Conservation (phyloP, 1,284 basidiomycete species). For the Ceratorhiza oryzae-sativae region DNA sequence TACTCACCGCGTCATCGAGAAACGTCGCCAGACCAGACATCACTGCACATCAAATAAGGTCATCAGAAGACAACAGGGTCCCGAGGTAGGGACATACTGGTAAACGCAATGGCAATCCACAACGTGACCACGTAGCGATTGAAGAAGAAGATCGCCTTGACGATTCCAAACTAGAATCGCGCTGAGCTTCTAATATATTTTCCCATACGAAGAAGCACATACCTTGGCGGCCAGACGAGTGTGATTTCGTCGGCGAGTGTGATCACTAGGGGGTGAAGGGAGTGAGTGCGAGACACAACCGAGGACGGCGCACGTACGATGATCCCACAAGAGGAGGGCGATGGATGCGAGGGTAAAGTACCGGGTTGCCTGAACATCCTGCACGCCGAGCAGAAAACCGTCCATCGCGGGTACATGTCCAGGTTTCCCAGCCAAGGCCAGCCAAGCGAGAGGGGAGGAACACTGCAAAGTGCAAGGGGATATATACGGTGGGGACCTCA, state of each 20-base stretch:
- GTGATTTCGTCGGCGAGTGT: conserved; percentile 16
- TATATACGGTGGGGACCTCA: too few species aligned
- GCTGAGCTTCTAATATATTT: not conserved
- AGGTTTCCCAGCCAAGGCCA: too few species aligned
- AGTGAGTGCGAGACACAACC: too few species aligned
- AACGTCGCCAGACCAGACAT: conserved; percentile 1
- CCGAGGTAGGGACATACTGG: conserved; percentile 2
- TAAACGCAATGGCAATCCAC: not conserved
- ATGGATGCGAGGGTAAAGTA: conserved; percentile 12
- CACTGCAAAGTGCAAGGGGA: too few species aligned
- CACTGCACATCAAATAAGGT: not conserved
- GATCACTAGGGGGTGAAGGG: not conserved
- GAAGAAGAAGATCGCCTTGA: conserved; percentile 21
- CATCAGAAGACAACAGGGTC: not conserved
- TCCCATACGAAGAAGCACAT: not conserved
- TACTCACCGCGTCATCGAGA: not conserved
- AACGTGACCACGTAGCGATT: conserved; percentile 16
- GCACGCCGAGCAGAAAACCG: not conserved
- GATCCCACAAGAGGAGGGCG: conserved; percentile 9
- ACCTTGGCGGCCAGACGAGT: conserved; percentile 35
- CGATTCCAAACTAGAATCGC: not conserved
- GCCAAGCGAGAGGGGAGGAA: too few species aligned
- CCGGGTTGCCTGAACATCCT: not conserved
- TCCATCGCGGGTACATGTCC: not conserved
- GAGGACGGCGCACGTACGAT: not conserved